These are phyloP conservation scores for Trametes maxima DNA, from an alignment of 768 basidiomycete species.

Conservation along the genomic window DNA sequence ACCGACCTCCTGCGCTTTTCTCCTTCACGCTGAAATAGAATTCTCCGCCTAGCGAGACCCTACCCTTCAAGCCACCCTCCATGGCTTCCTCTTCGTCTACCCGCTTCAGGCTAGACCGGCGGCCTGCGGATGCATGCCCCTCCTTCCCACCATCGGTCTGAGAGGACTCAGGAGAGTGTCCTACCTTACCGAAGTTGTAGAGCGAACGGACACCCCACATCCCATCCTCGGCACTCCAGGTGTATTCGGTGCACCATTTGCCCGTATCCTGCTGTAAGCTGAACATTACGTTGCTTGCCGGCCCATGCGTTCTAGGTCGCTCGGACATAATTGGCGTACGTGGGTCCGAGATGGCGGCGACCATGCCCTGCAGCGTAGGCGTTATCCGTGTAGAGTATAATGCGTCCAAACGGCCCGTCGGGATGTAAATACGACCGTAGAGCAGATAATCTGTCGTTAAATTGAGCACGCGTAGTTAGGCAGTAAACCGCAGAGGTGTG, in stretches of 20 bases:
- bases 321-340: slow-evolving; percentile 50
- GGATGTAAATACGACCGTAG: slow-evolving; percentile 90
- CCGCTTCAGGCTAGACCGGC: slow-evolving; percentile 49
- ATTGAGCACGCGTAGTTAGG: slow-evolving; percentile 28
- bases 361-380: slow-evolving; percentile 76
- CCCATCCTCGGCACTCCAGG: slow-evolving; percentile 90
- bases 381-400: slow-evolving; percentile 83
- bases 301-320: slow-evolving; percentile 43
- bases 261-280: slow-evolving; percentile 92
- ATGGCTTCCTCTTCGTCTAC: slow-evolving; percentile 95
- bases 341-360: slow-evolving; percentile 86
- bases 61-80: slow-evolving; percentile 87
- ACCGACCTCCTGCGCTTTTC: slow-evolving; percentile 81
- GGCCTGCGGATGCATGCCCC: slow-evolving; percentile 9
- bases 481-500: slow-evolving; percentile 13
- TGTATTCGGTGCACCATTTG: slow-evolving; percentile 91
- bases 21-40: slow-evolving; percentile 93
- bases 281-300: slow-evolving; percentile 70
- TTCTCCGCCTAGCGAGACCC: slow-evolving; percentile 91
- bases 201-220: slow-evolving; percentile 90
- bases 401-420: slow-evolving; percentile 86
- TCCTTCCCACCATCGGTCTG: slow-evolving; percentile 36
- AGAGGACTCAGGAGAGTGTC: slow-evolving; percentile 37
- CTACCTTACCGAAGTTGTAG: slow-evolving; percentile 87
- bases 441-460: slow-evolving; percentile 78